phyloP scores from a whole-genome alignment of 371 early-diverging fungal species.

The Dinochytrium kinnereticum region DNA sequence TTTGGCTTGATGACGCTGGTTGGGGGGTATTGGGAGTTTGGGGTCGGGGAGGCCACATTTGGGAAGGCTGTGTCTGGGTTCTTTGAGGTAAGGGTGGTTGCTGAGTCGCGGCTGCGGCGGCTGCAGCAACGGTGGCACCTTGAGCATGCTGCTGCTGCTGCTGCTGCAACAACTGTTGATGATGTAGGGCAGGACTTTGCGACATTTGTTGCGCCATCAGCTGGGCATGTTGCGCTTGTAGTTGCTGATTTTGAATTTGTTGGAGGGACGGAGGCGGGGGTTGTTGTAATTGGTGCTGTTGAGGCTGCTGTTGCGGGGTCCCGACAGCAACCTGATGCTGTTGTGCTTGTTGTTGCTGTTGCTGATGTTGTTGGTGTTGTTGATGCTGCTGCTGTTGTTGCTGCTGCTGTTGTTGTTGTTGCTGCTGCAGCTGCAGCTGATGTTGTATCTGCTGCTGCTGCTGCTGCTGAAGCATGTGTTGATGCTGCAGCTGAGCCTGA shows the following conservation, averaged over 20 bases:
- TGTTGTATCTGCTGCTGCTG: background rate
- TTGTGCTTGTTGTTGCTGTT: conserved; percentile 4
- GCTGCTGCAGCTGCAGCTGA: background rate
- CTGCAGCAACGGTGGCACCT: background rate
- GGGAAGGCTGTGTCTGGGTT: background rate
- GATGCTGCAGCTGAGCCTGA: conserved; percentile 1
- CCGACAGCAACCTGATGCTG: background rate
- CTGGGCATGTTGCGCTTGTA: conserved; percentile 1
- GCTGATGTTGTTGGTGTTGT: conserved; percentile 4
- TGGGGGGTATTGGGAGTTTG: too few species aligned
- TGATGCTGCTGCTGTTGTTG: conserved; percentile 1
- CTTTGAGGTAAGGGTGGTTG: background rate
- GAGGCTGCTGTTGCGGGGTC: background rate
- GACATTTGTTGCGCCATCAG: background rate
- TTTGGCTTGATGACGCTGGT: background rate
- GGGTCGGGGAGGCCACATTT: too few species aligned
- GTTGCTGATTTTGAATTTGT: background rate
- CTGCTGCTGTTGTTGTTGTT: background rate
- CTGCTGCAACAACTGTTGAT: background rate
- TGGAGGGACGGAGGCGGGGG: background rate
- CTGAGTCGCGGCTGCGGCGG: background rate
- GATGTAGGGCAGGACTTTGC: background rate
- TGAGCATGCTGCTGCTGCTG: background rate
- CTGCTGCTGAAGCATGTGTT: background rate
- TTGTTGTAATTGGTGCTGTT: background rate